Evolutionary conservation across 2,329 filamentous ascomycete genomes (phyloP), one percentile per base, ranked within the genome.

Genomic region (Cercospora nicotianae): DNA sequence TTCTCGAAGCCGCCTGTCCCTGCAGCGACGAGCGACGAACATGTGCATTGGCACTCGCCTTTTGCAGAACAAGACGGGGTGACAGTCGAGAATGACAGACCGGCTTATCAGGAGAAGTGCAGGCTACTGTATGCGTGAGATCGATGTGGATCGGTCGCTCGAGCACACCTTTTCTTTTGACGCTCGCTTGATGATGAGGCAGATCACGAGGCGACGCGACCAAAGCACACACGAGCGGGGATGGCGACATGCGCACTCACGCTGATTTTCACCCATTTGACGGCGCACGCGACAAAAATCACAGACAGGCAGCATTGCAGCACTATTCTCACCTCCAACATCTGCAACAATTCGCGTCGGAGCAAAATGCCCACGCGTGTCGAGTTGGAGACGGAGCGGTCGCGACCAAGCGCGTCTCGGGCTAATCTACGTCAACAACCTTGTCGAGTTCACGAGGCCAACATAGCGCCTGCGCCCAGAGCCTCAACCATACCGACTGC

Each of bases 381-480:
- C 39, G 48, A 23, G 31, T 0, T 2, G 2, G 33, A 36, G 33
- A 36, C 33, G 2, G 12, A 36, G 33, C 33, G 18, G 48, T 53
- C 23, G 48, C 48, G 23, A 20, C 13, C 57, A 18, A 20, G 30
- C 57, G 57, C 57, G 57, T 60, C 57, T 60, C 57, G 57, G 57
- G 57, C 30, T 16, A 20, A 33, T 30, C 30, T 33, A 60, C 58
- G 58, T 60, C 58, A 60, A 60, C 58, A 42, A 45, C 58, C 58
- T 16, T n/a, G 58, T 60, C 58, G 58, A 42, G 58, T 36, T 12
- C 60, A 63, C 60, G 60, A 63, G 60, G 60, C 60, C 60, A 63
- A 33, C 57, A 39, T 39, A 60, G 28, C 30, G 26, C 28, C 61
- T 12, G 18, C 30, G 18, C 48, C 20, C n/a, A 39, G 12, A 6